A percentile compares a stretch with the other conserved stretches of the same genome.
Conservation (phyloP, 1,139 yeast genomes). For the Taphrina flavorubra region DNA sequence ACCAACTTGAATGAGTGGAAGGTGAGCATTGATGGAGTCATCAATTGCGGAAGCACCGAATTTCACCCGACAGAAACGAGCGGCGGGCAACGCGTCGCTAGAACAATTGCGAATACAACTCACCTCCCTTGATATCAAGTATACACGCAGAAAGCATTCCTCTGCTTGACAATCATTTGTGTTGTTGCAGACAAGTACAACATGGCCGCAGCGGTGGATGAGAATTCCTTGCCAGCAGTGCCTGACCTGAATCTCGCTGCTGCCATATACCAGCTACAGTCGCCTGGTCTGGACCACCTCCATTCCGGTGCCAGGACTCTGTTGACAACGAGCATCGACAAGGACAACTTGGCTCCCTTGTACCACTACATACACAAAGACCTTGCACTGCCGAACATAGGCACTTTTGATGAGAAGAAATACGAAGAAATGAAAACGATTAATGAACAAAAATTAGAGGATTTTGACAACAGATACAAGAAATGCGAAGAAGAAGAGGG, state of each 20-base stretch:
- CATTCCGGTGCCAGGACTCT: constrained; percentile 56
- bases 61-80: neutral
- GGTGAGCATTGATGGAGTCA: neutral
- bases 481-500: constrained; percentile 87
- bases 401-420: constrained; percentile 63
- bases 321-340: constrained; percentile 62
- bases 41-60: neutral
- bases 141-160: neutral
- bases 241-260: constrained; percentile 86
- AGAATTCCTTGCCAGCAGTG: constrained; percentile 37
- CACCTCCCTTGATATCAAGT: too few relatives aligned
- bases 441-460: constrained; percentile 64
- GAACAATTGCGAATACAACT: neutral
- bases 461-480: constrained; percentile 66
- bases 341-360: constrained; percentile 79
- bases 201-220: constrained; percentile 32
- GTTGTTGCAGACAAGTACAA: neutral
- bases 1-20: too few relatives aligned
- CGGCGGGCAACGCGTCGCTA: constrained; percentile 1
- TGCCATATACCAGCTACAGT: constrained; percentile 68
- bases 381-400: constrained; percentile 50
- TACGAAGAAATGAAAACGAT: constrained; percentile 60
- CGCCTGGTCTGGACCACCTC: constrained; percentile 55
- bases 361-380: constrained; percentile 70
- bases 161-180: neutral